Evolutionary conservation across 2,329 filamentous ascomycete species (phyloP).

Genomic region (Neonectria magnoliae): DNA sequence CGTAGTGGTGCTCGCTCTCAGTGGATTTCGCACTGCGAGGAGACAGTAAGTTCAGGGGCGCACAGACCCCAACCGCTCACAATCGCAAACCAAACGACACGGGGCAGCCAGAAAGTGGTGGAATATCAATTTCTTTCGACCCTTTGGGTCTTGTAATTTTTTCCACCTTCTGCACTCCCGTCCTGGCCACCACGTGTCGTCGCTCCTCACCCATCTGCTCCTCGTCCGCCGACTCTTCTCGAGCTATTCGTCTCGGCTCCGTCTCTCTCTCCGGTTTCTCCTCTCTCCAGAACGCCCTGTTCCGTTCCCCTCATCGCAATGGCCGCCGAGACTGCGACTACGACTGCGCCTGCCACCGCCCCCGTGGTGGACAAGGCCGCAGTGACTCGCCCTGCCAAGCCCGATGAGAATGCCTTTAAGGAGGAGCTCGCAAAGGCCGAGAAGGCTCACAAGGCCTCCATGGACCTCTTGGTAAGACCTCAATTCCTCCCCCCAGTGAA

Average conservation of each 20-base stretch:
- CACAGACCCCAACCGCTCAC: conserved; percentile 41
- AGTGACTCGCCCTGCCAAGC: conserved; percentile 78
- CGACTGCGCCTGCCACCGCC: conserved; percentile 58
- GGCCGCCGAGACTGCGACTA: conserved; percentile 50
- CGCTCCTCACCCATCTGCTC: conserved; percentile 16
- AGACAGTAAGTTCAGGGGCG: conserved; percentile 22
- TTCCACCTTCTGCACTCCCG: conserved; percentile 29
- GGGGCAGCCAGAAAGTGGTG: conserved; percentile 42
- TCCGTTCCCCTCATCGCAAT: conserved; percentile 49
- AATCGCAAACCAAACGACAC: conserved; percentile 42
- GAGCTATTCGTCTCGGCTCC: conserved; percentile 30
- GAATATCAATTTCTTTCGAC: conserved; percentile 39
- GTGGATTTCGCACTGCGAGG: neutral
- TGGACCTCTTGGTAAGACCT: conserved; percentile 64
- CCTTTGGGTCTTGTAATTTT: conserved; percentile 21
- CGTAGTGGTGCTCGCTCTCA: neutral
- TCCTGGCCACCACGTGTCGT: conserved; percentile 21
- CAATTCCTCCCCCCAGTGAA: conserved; percentile 15
- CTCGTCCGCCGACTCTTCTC: conserved; percentile 20
- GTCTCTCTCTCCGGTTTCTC: conserved; percentile 24
- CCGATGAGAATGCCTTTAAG: conserved; percentile 88
- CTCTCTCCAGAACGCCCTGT: conserved; percentile 19
- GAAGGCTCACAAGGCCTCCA: conserved; percentile 83
- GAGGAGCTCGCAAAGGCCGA: conserved; percentile 81
- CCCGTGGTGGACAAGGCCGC: conserved; percentile 52